These are phyloP conservation scores for Diaporthe sp. DNA, from an alignment of 2,329 filamentous ascomycete genomes.

Conservation along the genomic window DNA sequence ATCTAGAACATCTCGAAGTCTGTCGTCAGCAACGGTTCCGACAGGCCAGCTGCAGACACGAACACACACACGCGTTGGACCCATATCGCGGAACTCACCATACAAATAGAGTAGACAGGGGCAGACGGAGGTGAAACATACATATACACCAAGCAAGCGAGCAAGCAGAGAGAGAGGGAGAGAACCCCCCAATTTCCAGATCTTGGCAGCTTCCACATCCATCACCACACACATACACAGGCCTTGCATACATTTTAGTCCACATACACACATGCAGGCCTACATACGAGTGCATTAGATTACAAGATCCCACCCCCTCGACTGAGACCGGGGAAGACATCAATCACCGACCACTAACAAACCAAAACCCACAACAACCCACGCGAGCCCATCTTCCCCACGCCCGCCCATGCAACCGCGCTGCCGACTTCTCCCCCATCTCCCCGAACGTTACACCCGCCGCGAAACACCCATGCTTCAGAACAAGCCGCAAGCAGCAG, in stretches of 20 bases:
- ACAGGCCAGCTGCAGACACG: constrained; percentile 14
- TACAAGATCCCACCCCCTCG: neutral
- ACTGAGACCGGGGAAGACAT: neutral
- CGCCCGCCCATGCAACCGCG: too few relatives aligned
- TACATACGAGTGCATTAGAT: neutral
- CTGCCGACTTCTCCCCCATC: neutral
- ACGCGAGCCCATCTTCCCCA: neutral
- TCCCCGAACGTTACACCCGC: constrained; percentile 12
- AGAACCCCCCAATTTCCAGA: neutral
- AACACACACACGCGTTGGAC: constrained; percentile 5
- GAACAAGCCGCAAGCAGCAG: neutral
- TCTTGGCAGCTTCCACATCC: constrained; percentile 6
- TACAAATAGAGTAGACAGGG: neutral
- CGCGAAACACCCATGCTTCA: neutral
- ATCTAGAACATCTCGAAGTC: neutral
- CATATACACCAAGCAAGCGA: neutral
- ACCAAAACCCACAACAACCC: neutral
- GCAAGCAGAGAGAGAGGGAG: neutral
- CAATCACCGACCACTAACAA: neutral
- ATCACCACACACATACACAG: neutral
- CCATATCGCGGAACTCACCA: neutral
- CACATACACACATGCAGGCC: neutral
- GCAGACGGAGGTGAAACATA: constrained; percentile 25
- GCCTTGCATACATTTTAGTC: neutral
- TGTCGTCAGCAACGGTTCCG: neutral